A percentile compares a stretch with the other conserved stretches of the same genome.
phyloP scores from a whole-genome alignment of 2,329 filamentous ascomycete genomes.

The Biscogniauxia marginata region DNA sequence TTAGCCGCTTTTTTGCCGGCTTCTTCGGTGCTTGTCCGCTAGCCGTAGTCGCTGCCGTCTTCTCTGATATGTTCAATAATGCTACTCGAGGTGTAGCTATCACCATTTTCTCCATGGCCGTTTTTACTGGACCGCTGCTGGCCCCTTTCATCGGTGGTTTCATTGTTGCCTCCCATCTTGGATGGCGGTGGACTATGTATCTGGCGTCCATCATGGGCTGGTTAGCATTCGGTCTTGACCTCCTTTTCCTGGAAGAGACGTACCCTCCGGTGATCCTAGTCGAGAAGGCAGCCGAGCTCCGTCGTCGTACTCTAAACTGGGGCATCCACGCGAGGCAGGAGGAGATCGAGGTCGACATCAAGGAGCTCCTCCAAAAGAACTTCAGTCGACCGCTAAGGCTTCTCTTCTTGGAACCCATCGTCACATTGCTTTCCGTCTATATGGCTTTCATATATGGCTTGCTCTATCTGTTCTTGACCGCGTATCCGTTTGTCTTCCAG shows the following conservation, averaged over 20 bases:
- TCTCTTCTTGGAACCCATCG: slow-evolving; percentile 68
- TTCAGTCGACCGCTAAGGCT: slow-evolving; percentile 65
- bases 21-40: slow-evolving; percentile 70
- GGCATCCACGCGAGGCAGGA: slow-evolving; percentile 71
- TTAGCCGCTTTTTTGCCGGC: slow-evolving; percentile 72
- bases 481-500: slow-evolving; percentile 79
- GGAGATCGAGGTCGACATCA: slow-evolving; percentile 66
- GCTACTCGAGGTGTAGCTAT: slow-evolving; percentile 58
- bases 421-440: slow-evolving; percentile 66
- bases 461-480: slow-evolving; percentile 82
- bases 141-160: slow-evolving; percentile 70
- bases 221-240: slow-evolving; percentile 55
- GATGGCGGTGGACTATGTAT: slow-evolving; percentile 75
- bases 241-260: slow-evolving; percentile 66
- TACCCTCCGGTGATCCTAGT: slow-evolving; percentile 68
- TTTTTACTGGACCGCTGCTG: slow-evolving; percentile 66
- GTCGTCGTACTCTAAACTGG: slow-evolving; percentile 66
- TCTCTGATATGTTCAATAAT: slow-evolving; percentile 71
- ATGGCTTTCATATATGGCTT: slow-evolving; percentile 71
- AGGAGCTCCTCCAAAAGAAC: slow-evolving; percentile 64
- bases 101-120: slow-evolving; percentile 57
- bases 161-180: slow-evolving; percentile 59
- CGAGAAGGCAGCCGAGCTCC: slow-evolving; percentile 58
- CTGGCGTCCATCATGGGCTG: slow-evolving; percentile 63
- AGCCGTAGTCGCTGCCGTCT: slow-evolving; percentile 68